A percentile compares a stretch with the other conserved stretches of the same genome.
These are phyloP conservation scores for Amaranthus cruentus DNA, from an alignment of 148 eudicot genomes.

Conservation along the genomic window DNA sequence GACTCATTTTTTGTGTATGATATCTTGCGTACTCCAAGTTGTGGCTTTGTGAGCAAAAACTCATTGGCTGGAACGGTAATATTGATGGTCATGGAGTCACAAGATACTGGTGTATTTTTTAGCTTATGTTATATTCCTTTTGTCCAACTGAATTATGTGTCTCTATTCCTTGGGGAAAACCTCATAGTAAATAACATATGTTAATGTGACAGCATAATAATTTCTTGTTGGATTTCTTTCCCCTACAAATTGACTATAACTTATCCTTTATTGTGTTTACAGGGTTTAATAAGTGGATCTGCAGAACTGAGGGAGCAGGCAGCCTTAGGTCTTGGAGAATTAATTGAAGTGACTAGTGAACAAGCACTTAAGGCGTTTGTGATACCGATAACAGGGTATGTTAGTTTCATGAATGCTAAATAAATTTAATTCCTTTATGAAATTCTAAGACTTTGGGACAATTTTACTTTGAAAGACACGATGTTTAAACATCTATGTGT, in stretches of 20 bases:
- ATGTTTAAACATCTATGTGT: background rate
- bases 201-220: background rate
- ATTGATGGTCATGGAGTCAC: background rate
- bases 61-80: background rate
- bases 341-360: constrained; percentile 95
- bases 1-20: background rate
- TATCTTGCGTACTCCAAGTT: no score
- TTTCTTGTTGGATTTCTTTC: constrained; percentile 4
- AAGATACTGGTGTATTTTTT: background rate
- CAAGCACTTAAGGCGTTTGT: constrained; percentile 79
- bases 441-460: background rate
- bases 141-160: background rate
- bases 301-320: constrained; percentile 98
- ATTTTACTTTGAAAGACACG: background rate
- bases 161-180: background rate
- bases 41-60: background rate
- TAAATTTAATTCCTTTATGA: background rate
- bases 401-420: background rate
- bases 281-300: constrained; percentile 96
- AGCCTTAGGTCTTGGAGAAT: constrained; percentile 92
- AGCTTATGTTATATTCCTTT: background rate
- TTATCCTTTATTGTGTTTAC: constrained; percentile 6
- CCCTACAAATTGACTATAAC: background rate
- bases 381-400: constrained; percentile 90
- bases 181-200: background rate